Evolutionary conservation across 2,329 filamentous ascomycete species (phyloP).

Genomic region (Pseudogymnoascus destructans): DNA sequence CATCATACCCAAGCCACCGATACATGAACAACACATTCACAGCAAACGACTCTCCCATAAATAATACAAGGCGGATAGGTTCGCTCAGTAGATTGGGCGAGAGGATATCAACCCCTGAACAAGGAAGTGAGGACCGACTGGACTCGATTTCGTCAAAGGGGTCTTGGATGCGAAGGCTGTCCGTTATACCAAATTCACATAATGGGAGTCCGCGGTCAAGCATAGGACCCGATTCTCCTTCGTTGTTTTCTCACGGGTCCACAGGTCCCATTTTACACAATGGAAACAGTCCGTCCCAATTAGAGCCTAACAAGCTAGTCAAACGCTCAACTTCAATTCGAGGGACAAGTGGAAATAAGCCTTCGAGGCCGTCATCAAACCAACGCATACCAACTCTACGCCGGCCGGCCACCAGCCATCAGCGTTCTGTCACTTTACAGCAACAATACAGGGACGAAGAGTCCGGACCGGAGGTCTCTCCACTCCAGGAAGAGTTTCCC

Average conservation of each 20-base stretch:
- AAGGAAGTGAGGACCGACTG: slow-evolving; percentile 23
- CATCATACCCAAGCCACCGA: slow-evolving; percentile 15
- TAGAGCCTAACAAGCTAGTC: slow-evolving; percentile 62
- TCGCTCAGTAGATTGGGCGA: slow-evolving; percentile 20
- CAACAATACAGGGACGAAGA: slow-evolving; percentile 29
- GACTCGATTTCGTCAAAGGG: slow-evolving; percentile 48
- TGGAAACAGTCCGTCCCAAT: slow-evolving; percentile 28
- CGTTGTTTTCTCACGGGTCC: slow-evolving; percentile 54
- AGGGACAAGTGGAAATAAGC: slow-evolving; percentile 31
- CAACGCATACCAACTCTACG: slow-evolving; percentile 54
- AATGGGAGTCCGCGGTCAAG: slow-evolving; percentile 52
- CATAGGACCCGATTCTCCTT: slow-evolving; percentile 51
- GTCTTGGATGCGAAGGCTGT: slow-evolving; percentile 63
- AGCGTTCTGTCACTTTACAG: slow-evolving; percentile 58
- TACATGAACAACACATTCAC: slow-evolving; percentile 11
- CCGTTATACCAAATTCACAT: slow-evolving; percentile 50
- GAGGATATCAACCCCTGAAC: slow-evolving; percentile 13
- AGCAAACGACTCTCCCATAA: slow-evolving; percentile 18
- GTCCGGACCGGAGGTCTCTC: slow-evolving; percentile 13
- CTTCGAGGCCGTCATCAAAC: slow-evolving; percentile 38
- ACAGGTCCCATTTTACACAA: slow-evolving; percentile 45
- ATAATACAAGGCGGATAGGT: slow-evolving; percentile 17
- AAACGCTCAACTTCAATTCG: slow-evolving; percentile 54
- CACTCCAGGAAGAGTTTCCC: slow-evolving; percentile 5
- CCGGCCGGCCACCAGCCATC: slow-evolving; percentile 66